Percentiles rank a stretch among this genome's conserved stretches.
Evolutionary conservation across 768 basidiomycete species (phyloP).

Genomic region (Leccinum subtestaceum): DNA sequence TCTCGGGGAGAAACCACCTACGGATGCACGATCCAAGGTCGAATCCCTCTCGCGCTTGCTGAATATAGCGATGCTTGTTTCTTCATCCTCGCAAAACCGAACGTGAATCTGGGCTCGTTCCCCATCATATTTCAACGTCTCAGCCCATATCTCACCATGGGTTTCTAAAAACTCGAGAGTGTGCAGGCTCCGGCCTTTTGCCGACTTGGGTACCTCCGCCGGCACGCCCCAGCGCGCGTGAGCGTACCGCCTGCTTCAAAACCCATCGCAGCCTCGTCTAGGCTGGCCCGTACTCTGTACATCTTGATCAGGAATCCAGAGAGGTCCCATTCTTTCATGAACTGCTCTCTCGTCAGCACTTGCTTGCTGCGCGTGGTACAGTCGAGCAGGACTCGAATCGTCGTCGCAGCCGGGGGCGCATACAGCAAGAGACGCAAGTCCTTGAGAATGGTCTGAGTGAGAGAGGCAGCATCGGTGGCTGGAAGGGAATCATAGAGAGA

Average conservation of each 20-base stretch:
- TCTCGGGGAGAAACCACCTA: conserved; percentile 15
- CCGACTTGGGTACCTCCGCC: conserved; percentile 79
- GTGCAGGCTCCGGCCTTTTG: conserved; percentile 63
- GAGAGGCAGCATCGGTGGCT: conserved; percentile 60
- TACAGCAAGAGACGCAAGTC: conserved; percentile 78
- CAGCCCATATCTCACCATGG: conserved; percentile 60
- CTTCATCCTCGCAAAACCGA: conserved; percentile 38
- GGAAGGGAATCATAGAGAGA: conserved; percentile 58
- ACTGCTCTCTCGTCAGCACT: conserved; percentile 56
- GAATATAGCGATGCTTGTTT: conserved; percentile 66
- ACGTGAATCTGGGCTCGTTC: conserved; percentile 94
- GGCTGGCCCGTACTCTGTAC: conserved; percentile 52
- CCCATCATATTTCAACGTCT: conserved; percentile 87
- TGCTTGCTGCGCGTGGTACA: conserved; percentile 57
- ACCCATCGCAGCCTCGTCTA: conserved; percentile 54
- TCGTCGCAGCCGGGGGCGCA: conserved; percentile 21
- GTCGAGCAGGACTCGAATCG: conserved; percentile 47
- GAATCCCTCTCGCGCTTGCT: conserved; percentile 72
- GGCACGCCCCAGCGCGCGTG: conserved; percentile 55
- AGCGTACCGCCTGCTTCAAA: conserved; percentile 37
- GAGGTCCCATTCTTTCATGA: conserved; percentile 73
- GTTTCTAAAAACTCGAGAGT: conserved; percentile 43
- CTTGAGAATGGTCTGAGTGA: conserved; percentile 86
- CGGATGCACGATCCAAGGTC: conserved; percentile 71
- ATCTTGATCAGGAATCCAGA: conserved; percentile 48